Base-by-base conservation (phyloP, 208 protist species). In the Crithidia brevicula region DNA sequence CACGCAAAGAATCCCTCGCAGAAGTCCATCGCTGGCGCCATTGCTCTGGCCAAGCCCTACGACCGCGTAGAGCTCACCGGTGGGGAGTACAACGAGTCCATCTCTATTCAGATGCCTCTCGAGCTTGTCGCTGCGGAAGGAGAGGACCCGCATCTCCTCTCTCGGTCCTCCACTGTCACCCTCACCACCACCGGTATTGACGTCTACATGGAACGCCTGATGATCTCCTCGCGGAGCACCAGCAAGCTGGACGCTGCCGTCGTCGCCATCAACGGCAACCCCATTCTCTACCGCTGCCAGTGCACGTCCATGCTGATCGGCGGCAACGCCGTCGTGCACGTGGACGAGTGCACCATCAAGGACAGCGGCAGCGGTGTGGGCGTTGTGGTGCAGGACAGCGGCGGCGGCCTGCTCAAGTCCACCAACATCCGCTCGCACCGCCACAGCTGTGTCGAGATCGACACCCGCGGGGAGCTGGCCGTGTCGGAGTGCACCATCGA, bases 91-190 rank as follows among this genome's bases (percentile, higher is more conserved):
- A 65, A 81, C 59, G 91, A 96, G 61, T 56, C 81, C 11, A 8
- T 96, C 3, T 80, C 81, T 1, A 79, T 96, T 31, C 81, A 40
- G 22, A 79, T 89, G 16, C 91, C 91, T 3, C 33, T 96, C 2
- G 91, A 96, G 63, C 77, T 96, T 22, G 89, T 93, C 5, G 86
- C 91, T 25, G 77, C 85, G 1, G 91, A 96, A 5, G 91, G 91
- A n/a, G 91, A 96, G 66, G 86, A 93, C 11, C 75, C 89, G 11
- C 60, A 72, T 58, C 80, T 96, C 15, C 13, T 81, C 40, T 90
- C 85, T 11, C 86, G 91, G 18, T 80, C 79, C 36, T 79, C 85
- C 1, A 82, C 74, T 45, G 53, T 96, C 58, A 93, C 85, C 20
- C 63, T 93, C 28, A 90, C 91, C 46, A 79, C 79, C 18, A 31